These are phyloP conservation scores for Alternaria sp. DNA, from an alignment of 2,329 filamentous ascomycete genomes.

Conservation along the genomic window DNA sequence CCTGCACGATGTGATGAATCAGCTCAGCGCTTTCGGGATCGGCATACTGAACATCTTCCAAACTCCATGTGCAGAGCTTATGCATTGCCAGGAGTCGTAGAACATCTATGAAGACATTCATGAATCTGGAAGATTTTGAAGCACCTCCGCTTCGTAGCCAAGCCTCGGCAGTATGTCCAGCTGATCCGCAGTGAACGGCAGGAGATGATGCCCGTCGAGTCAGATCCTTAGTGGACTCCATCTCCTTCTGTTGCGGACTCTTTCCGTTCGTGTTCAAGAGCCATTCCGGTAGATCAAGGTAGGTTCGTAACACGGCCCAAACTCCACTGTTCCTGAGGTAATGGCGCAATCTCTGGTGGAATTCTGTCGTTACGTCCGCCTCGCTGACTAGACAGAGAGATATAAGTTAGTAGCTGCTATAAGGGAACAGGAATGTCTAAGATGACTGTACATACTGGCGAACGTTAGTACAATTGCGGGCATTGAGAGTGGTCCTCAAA, in stretches of 20 bases:
- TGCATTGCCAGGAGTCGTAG: constrained; percentile 79
- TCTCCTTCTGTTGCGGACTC: constrained; percentile 33
- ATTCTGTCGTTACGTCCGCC: constrained; percentile 65
- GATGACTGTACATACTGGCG: neutral
- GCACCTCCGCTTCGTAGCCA: constrained; percentile 55
- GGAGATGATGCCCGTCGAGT: constrained; percentile 41
- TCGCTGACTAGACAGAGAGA: constrained; percentile 56
- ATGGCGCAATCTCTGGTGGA: constrained; percentile 64
- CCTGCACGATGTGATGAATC: constrained; percentile 78
- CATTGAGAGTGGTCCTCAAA: neutral
- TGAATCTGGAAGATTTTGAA: constrained; percentile 70
- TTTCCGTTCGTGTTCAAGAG: constrained; percentile 45
- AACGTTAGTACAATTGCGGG: neutral
- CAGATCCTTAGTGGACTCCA: constrained; percentile 19
- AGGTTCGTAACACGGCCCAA: constrained; percentile 63
- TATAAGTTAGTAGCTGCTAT: neutral
- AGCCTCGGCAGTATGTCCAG: constrained; percentile 50
- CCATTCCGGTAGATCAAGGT: constrained; percentile 73
- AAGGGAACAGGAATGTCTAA: neutral
- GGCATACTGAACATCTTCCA: constrained; percentile 90
- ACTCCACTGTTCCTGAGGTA: constrained; percentile 60
- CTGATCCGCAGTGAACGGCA: constrained; percentile 45
- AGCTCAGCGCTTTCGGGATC: constrained; percentile 87
- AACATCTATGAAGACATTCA: constrained; percentile 88
- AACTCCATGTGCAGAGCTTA: constrained; percentile 85